Evolutionary conservation across 2,329 filamentous ascomycete species (phyloP).

Genomic region (Trichoderma gracile): DNA sequence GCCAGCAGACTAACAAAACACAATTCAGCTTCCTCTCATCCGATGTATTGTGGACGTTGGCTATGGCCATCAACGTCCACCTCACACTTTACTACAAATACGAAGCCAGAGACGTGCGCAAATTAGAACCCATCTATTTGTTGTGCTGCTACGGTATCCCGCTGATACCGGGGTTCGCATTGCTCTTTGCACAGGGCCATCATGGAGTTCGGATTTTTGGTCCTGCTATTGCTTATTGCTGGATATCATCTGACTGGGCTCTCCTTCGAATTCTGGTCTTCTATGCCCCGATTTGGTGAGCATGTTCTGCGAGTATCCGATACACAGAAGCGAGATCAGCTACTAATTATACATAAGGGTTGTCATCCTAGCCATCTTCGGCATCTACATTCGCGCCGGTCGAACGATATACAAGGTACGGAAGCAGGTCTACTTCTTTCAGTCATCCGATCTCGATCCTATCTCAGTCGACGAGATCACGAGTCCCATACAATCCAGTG

Average conservation of each 20-base stretch:
- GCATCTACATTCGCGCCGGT: slow-evolving; percentile 51
- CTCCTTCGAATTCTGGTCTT: slow-evolving; percentile 69
- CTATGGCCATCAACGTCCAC: slow-evolving; percentile 79
- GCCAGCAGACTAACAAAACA: neutral
- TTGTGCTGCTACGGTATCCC: slow-evolving; percentile 68
- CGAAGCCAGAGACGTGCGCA: slow-evolving; percentile 60
- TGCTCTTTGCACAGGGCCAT: slow-evolving; percentile 58
- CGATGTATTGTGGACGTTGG: slow-evolving; percentile 70
- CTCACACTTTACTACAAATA: slow-evolving; percentile 73
- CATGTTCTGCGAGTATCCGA: too few species aligned
- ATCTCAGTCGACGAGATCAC: slow-evolving; percentile 45
- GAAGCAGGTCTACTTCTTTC: slow-evolving; percentile 53
- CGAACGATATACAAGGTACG: slow-evolving; percentile 63
- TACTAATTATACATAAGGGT: slow-evolving; percentile 21
- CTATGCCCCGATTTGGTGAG: slow-evolving; percentile 63
- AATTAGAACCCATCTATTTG: slow-evolving; percentile 67
- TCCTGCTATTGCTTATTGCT: slow-evolving; percentile 75
- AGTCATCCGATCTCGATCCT: slow-evolving; percentile 39
- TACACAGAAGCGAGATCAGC: neutral
- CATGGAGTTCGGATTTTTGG: slow-evolving; percentile 63
- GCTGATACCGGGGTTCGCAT: slow-evolving; percentile 62
- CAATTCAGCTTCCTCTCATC: slow-evolving; percentile 69
- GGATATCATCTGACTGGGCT: slow-evolving; percentile 65
- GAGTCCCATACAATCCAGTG: slow-evolving; percentile 52
- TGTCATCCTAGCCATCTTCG: slow-evolving; percentile 27